Evolutionary conservation across 345 rosid species (phyloP).

Genomic region (Gossypium mustelinum): DNA sequence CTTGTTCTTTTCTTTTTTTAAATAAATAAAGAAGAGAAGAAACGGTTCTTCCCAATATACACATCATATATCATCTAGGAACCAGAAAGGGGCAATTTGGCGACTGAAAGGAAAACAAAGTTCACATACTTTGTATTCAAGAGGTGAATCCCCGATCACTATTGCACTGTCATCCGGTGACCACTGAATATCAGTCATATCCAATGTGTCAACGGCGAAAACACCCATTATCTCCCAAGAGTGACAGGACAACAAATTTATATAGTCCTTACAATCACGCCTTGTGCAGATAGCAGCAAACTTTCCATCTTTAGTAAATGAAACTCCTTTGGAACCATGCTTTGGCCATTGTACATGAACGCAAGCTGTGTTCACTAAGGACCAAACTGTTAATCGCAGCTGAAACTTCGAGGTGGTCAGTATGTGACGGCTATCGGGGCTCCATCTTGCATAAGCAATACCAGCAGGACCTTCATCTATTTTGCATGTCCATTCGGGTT

Average conservation of each 20-base stretch:
- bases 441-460: slow-evolving; percentile 94
- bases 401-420: slow-evolving; percentile 91
- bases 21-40: neutral
- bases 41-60: neutral
- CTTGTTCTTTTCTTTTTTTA: too few relatives aligned
- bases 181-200: slow-evolving; percentile 92
- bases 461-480: slow-evolving; percentile 98
- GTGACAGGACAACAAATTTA: slow-evolving; percentile 78
- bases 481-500: slow-evolving; percentile 97
- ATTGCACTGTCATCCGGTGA: slow-evolving; percentile 90
- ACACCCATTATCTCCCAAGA: slow-evolving; percentile 96
- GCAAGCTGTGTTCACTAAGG: slow-evolving; percentile 86
- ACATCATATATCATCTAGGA: neutral
- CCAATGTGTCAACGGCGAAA: slow-evolving; percentile 79
- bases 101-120: neutral
- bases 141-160: slow-evolving; percentile 83
- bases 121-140: slow-evolving; percentile 21
- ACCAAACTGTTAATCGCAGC: slow-evolving; percentile 85
- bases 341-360: slow-evolving; percentile 96
- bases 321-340: slow-evolving; percentile 79
- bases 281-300: slow-evolving; percentile 84
- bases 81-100: neutral
- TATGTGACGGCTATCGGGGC: slow-evolving; percentile 96
- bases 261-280: slow-evolving; percentile 89
- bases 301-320: slow-evolving; percentile 84